phyloP scores from a whole-genome alignment of 1,139 yeast genomes.

The Sugiyamaella xylanicola region DNA sequence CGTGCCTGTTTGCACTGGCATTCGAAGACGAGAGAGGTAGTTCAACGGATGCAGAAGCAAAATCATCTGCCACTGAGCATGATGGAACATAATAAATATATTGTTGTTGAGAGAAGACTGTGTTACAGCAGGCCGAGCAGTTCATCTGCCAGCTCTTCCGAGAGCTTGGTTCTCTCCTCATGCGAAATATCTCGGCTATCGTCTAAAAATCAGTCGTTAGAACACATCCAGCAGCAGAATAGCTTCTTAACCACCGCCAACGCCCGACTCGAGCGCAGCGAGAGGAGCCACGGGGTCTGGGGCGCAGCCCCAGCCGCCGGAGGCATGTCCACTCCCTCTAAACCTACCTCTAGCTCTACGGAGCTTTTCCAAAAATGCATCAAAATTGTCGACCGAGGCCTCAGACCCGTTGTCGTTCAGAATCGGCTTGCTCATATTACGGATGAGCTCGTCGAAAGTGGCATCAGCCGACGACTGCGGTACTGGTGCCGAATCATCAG shows the following conservation, averaged over 20 bases:
- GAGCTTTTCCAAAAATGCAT: conserved; percentile 33
- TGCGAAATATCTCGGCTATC: conserved; percentile 27
- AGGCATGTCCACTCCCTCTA: background rate
- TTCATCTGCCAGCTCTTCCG: conserved; percentile 37
- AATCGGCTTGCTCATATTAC: conserved; percentile 23
- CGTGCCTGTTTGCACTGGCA: too few species aligned
- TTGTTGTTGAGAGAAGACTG: background rate
- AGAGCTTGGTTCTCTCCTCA: conserved; percentile 33
- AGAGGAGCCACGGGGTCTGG: conserved; percentile 5
- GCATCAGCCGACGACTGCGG: conserved; percentile 4
- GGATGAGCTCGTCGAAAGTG: conserved; percentile 17
- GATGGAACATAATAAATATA: background rate
- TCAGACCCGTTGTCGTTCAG: conserved; percentile 21
- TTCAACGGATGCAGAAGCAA: background rate
- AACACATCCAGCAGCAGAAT: too few species aligned
- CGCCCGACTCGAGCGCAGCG: conserved; percentile 12
- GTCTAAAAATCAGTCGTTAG: too few species aligned
- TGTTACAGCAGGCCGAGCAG: conserved; percentile 29
- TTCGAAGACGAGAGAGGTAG: too few species aligned
- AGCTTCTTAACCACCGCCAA: background rate
- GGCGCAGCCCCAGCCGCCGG: conserved; percentile 1
- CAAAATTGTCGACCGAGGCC: conserved; percentile 33
- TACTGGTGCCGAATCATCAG: background rate
- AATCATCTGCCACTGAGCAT: too few species aligned
- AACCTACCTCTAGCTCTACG: conserved; percentile 30